Evolutionary conservation across 2,329 filamentous ascomycete species (phyloP), one percentile per base, ranked within the genome.

Genomic region (Colletotrichum trifolii): DNA sequence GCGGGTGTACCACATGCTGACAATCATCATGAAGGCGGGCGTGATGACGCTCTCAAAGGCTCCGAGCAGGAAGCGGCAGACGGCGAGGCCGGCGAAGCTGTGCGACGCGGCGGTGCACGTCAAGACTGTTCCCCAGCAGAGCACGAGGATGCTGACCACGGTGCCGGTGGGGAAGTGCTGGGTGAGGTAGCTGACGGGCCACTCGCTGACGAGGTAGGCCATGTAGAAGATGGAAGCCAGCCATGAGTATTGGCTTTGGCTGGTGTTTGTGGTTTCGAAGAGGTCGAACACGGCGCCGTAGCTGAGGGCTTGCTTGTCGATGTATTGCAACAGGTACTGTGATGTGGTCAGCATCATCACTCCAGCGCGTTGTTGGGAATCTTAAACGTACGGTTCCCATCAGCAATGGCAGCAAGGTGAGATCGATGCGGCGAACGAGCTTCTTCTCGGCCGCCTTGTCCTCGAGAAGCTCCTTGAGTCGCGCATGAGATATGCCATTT

Each of bases 381-480:
- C 3, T 3, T 8, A 2, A 17, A 39, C 54, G 17, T 4, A 57
- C 54, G 6, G 56, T 60, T 34, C 61, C 61, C 45, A 54, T 79
- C 13, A 64, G 61, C 34, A 64, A 45, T 15, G 61, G 55, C 12
- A 64, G 45, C 8, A 64, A n/a, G 6, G 61, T 60, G 7, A 50
- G 36, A 2, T 60, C 61, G 3, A 64, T 39, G 36, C 46, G 50
- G 0, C 50, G 49, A 7, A 61, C 57, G 1, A 61, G 45, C 40
- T 56, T 65, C 48, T 73, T 72, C 60, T 71, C 68, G 6, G 64
- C 54, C 6, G 66, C 64, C 15, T 76, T 69, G 64, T 86, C 83
- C 33, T 76, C 69, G 2, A 86, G 73, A 8, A 86, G 73, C 17
- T 77, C 76, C 10, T 79, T 73, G 4, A 85, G 70, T 36, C 80